Conservation (phyloP, 805 yeast genomes). For the Cyberlindnera suaveolens region DNA sequence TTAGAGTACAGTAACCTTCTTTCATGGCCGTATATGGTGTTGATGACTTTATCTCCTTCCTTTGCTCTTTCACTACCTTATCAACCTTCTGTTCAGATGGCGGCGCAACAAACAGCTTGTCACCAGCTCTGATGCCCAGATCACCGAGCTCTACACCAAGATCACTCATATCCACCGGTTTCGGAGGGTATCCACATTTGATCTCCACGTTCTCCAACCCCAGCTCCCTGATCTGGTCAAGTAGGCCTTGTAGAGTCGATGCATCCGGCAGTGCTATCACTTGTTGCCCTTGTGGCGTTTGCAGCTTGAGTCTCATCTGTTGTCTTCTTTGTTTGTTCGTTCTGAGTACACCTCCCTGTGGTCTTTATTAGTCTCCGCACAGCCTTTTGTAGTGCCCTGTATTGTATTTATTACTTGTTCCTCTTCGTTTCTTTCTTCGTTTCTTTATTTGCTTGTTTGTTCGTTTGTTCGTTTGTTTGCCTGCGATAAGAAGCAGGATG, state of each 20-base stretch:
- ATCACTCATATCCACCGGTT: conserved; percentile 29
- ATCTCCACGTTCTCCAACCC: conserved; percentile 20
- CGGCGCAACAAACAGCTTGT: conserved; percentile 40
- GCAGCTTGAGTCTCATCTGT: conserved; percentile 35
- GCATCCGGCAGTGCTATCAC: conserved; percentile 33
- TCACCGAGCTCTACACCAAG: conserved; percentile 26
- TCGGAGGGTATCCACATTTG: conserved; percentile 61
- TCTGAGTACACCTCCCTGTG: no score
- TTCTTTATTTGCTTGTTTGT: background rate
- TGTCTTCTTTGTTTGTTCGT: no score
- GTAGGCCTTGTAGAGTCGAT: conserved; percentile 29
- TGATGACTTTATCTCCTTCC: background rate
- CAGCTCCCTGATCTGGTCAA: conserved; percentile 11
- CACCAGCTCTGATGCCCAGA: conserved; percentile 51
- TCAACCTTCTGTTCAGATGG: conserved; percentile 2
- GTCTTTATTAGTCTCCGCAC: no score
- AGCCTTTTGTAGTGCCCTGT: no score
- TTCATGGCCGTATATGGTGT: conserved; percentile 9
- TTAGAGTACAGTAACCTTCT: conserved; percentile 36
- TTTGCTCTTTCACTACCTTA: background rate
- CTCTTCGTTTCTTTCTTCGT: background rate
- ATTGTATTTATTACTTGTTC: no score
- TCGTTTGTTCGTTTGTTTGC: background rate
- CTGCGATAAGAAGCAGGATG: no score
- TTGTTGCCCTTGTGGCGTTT: conserved; percentile 21